phyloP scores from a whole-genome alignment of 192 early-diverging fungal genomes.

The Mortierella claussenii region DNA sequence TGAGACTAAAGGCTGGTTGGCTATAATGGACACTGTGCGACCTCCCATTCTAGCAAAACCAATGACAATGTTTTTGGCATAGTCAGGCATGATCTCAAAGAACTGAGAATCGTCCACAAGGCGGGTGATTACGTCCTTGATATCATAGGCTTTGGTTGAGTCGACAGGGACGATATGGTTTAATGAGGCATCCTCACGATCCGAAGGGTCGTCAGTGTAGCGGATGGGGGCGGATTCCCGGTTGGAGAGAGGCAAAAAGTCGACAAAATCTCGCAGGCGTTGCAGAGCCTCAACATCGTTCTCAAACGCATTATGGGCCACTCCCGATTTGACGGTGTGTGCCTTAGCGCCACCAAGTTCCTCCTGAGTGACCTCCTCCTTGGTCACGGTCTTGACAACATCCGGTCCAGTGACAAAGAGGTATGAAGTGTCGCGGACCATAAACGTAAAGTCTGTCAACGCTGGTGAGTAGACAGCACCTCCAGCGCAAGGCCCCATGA shows the following conservation, averaged over 20 bases:
- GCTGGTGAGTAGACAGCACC: conserved; percentile 98
- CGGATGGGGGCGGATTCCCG: conserved; percentile 71
- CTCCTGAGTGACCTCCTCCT: conserved; percentile 95
- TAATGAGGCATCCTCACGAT: conserved; percentile 80
- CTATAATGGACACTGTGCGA: conserved; percentile 87
- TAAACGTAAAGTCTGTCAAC: conserved; percentile 96
- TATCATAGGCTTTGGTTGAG: conserved; percentile 94
- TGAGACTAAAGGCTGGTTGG: conserved; percentile 95
- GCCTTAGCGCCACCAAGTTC: conserved; percentile 91
- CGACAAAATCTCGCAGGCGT: conserved; percentile 83
- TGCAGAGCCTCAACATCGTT: conserved; percentile 93
- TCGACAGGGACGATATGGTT: conserved; percentile 91
- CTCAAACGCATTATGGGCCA: conserved; percentile 92
- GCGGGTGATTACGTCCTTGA: conserved; percentile 86
- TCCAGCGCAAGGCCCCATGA: conserved; percentile 99
- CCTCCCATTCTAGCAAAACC: conserved; percentile 91
- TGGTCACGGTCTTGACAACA: conserved; percentile 95
- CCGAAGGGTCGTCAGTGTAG: conserved; percentile 69
- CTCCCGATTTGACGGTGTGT: conserved; percentile 92
- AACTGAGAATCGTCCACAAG: conserved; percentile 87
- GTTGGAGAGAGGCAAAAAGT: conserved; percentile 91
- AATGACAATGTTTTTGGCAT: conserved; percentile 92
- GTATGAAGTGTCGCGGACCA: conserved; percentile 96
- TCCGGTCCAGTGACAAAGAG: conserved; percentile 98
- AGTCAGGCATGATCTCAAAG: conserved; percentile 93